A percentile compares a stretch with the other conserved stretches of the same genome.
Evolutionary conservation across 768 basidiomycete genomes (phyloP).

Genomic region (Dioszegia aurantiaca): DNA sequence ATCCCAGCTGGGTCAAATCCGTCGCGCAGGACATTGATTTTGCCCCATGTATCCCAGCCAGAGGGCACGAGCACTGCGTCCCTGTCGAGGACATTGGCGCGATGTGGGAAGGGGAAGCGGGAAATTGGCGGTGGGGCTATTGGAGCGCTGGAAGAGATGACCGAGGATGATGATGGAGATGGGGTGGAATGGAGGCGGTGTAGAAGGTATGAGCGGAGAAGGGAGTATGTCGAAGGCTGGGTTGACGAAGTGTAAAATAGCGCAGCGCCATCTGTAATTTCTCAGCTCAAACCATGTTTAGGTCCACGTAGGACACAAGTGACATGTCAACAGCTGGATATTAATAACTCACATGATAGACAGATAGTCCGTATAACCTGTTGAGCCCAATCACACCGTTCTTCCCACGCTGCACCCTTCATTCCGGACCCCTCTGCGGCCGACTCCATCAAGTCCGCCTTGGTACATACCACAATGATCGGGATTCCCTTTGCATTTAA

Average conservation of each 20-base stretch:
- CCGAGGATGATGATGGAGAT: slow-evolving; percentile 59
- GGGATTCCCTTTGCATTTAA: slow-evolving; percentile 79
- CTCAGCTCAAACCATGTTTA: too few relatives aligned
- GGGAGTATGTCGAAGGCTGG: slow-evolving; percentile 68
- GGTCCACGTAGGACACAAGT: too few relatives aligned
- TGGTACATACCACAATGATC: slow-evolving; percentile 84
- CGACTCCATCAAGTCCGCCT: slow-evolving; percentile 85
- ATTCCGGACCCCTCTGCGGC: slow-evolving; percentile 72
- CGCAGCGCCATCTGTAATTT: slow-evolving; percentile 73
- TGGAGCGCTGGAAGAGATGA: slow-evolving; percentile 8
- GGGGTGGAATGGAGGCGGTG: slow-evolving; percentile 70
- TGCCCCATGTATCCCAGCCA: slow-evolving; percentile 98
- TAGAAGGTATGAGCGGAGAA: slow-evolving; percentile 77
- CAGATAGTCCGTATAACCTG: slow-evolving; percentile 91
- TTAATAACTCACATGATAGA: slow-evolving; percentile 71
- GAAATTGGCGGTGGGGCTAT: slow-evolving; percentile 52
- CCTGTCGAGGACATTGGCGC: slow-evolving; percentile 87
- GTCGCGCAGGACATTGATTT: slow-evolving; percentile 83
- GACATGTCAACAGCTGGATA: neutral
- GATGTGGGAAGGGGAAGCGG: slow-evolving; percentile 78
- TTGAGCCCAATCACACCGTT: slow-evolving; percentile 90
- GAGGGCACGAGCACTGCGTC: slow-evolving; percentile 87
- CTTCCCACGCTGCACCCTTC: slow-evolving; percentile 72
- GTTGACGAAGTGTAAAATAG: slow-evolving; percentile 82
- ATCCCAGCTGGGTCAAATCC: slow-evolving; percentile 71